These are phyloP conservation scores for Tulasnella calospora DNA, from an alignment of 768 basidiomycete species.

Conservation along the genomic window DNA sequence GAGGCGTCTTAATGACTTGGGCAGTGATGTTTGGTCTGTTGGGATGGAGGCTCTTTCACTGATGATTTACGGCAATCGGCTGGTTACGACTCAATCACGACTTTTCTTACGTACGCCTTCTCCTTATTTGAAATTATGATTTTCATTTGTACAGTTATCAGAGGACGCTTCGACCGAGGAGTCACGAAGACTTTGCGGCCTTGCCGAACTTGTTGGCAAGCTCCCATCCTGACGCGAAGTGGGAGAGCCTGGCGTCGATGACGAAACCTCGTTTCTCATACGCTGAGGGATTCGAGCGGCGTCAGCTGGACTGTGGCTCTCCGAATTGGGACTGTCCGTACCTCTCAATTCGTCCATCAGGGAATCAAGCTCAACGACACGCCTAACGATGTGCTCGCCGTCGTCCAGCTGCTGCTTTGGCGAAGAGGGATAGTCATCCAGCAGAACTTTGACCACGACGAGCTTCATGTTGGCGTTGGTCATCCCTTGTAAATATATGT, in stretches of 20 bases:
- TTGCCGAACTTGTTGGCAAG: slow-evolving; percentile 25
- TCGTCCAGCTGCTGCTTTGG: slow-evolving; percentile 71
- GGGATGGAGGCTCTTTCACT: background rate
- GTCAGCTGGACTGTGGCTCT: background rate
- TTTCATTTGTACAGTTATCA: background rate
- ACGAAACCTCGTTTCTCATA: slow-evolving; percentile 39
- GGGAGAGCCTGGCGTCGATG: slow-evolving; percentile 38
- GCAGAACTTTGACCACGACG: slow-evolving; percentile 60
- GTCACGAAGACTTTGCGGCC: background rate
- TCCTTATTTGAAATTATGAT: background rate
- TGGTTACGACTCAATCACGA: background rate
- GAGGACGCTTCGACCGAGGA: background rate
- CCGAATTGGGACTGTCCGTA: slow-evolving; percentile 24
- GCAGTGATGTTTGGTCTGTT: background rate
- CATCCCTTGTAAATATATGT: slow-evolving; percentile 57
- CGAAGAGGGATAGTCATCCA: slow-evolving; percentile 47
- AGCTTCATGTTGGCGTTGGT: slow-evolving; percentile 91
- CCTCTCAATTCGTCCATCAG: slow-evolving; percentile 37
- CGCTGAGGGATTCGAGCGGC: slow-evolving; percentile 29
- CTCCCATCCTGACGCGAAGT: slow-evolving; percentile 37
- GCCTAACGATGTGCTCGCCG: slow-evolving; percentile 41
- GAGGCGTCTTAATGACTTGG: background rate
- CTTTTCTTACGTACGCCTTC: background rate
- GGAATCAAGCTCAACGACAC: slow-evolving; percentile 37
- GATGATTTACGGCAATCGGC: background rate